Evolutionary conservation across 805 yeast species (phyloP).

Genomic region (Priceomyces medius): DNA sequence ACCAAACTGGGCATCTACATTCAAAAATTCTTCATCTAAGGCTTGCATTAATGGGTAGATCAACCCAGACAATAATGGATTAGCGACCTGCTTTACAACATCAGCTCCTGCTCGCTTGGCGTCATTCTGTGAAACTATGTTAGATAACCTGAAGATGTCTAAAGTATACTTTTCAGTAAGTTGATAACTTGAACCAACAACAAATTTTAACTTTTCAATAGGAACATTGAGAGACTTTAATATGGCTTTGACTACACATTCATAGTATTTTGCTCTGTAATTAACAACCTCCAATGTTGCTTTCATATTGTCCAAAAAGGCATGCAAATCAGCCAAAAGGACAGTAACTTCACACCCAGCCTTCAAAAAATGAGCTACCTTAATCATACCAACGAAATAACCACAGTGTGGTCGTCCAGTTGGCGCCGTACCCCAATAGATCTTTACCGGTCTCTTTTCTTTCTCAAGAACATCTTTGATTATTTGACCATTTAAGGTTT

Average conservation of each 20-base stretch:
- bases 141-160: conserved; percentile 85
- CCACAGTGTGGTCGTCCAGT: conserved; percentile 99
- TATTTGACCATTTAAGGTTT: conserved; percentile 83
- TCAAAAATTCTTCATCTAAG: conserved; percentile 87
- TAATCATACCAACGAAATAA: conserved; percentile 96
- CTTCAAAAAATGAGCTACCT: conserved; percentile 87
- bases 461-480: conserved; percentile 79
- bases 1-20: conserved; percentile 92
- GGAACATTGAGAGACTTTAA: conserved; percentile 87
- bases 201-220: conserved; percentile 80
- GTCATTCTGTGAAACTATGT: conserved; percentile 86
- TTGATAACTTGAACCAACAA: conserved; percentile 90
- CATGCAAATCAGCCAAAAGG: conserved; percentile 92
- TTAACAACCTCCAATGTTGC: conserved; percentile 92
- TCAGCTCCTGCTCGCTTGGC: conserved; percentile 99
- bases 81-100: conserved; percentile 95
- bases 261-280: conserved; percentile 89
- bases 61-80: conserved; percentile 89
- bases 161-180: conserved; percentile 71
- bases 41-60: conserved; percentile 99
- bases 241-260: conserved; percentile 76
- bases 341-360: conserved; percentile 97
- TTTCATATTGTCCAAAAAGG: conserved; percentile 96
- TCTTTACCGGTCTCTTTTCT: conserved; percentile 75
- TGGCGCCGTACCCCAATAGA: conserved; percentile 99